A percentile compares a stretch with the other conserved stretches of the same genome.
Conservation (phyloP, 148 eudicot genomes). For the Vaccinium darrowii region DNA sequence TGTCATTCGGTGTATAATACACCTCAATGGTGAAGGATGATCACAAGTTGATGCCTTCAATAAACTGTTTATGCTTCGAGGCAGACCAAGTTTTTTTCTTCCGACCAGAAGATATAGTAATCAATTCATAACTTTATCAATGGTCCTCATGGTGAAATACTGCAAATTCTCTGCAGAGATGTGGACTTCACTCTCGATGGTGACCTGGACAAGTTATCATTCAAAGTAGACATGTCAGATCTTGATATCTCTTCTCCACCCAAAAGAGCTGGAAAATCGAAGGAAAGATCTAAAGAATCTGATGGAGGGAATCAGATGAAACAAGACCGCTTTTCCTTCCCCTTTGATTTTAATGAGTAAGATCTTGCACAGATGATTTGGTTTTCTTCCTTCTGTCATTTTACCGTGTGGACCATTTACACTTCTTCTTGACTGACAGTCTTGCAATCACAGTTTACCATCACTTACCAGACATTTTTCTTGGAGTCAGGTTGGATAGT, state of each 20-base stretch:
- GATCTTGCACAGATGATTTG: conserved; percentile 4
- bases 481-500: conserved; percentile 52
- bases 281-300: conserved; percentile 52
- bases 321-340: conserved; percentile 45
- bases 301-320: conserved; percentile 40
- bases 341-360: conserved; percentile 76
- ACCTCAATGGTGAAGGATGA: neutral
- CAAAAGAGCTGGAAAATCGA: conserved; percentile 48
- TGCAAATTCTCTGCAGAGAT: conserved; percentile 49
- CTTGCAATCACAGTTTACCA: conserved; percentile 2
- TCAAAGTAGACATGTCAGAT: conserved; percentile 73
- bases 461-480: conserved; percentile 11
- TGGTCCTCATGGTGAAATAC: conserved; percentile 17
- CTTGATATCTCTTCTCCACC: conserved; percentile 64
- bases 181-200: conserved; percentile 77
- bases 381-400: neutral
- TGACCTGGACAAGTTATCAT: conserved; percentile 71
- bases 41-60: neutral
- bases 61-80: neutral
- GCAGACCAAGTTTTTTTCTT: neutral
- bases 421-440: neutral
- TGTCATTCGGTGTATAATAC: neutral
- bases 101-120: neutral
- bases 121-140: neutral
- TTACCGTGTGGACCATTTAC: neutral